Percentiles rank a stretch among this genome's conserved stretches.
Evolutionary conservation across 1,284 basidiomycete genomes (phyloP).

Genomic region (Cutaneotrichosporon spelunceum): DNA sequence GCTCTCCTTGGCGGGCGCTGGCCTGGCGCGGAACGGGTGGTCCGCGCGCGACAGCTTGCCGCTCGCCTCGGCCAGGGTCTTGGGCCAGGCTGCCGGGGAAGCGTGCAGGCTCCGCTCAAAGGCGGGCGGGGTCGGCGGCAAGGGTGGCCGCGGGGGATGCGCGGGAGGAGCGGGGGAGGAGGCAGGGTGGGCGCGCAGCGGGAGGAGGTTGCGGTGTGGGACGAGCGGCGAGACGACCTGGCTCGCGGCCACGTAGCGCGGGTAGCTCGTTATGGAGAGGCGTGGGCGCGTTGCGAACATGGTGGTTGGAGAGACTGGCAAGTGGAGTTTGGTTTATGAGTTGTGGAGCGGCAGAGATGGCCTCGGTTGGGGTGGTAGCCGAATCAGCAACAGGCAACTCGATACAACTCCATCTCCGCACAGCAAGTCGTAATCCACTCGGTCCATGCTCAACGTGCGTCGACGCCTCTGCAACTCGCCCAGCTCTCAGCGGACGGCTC

Average conservation of each 20-base stretch:
- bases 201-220: slow-evolving; percentile 11
- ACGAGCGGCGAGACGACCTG: slow-evolving; percentile 18
- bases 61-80: slow-evolving; percentile 46
- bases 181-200: slow-evolving; percentile 9
- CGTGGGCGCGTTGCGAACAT: slow-evolving; percentile 1
- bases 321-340: no score
- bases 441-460: no score
- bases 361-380: not conserved
- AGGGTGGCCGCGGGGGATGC: slow-evolving; percentile 16
- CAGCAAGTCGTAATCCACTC: no score
- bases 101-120: slow-evolving; percentile 64
- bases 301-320: not conserved
- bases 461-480: no score
- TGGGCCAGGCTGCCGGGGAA: slow-evolving; percentile 67
- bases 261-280: slow-evolving; percentile 9
- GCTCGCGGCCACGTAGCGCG: slow-evolving; percentile 14
- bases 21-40: slow-evolving; percentile 21
- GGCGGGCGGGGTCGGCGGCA: slow-evolving; percentile 35
- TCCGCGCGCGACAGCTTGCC: slow-evolving; percentile 23
- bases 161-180: slow-evolving; percentile 2
- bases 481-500: no score
- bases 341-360: not conserved
- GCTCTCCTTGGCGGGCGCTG: slow-evolving; percentile 15
- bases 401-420: not conserved
- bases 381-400: no score